Evolutionary conservation across 1,284 basidiomycete species (phyloP).

Genomic region (Cerrena zonata): DNA sequence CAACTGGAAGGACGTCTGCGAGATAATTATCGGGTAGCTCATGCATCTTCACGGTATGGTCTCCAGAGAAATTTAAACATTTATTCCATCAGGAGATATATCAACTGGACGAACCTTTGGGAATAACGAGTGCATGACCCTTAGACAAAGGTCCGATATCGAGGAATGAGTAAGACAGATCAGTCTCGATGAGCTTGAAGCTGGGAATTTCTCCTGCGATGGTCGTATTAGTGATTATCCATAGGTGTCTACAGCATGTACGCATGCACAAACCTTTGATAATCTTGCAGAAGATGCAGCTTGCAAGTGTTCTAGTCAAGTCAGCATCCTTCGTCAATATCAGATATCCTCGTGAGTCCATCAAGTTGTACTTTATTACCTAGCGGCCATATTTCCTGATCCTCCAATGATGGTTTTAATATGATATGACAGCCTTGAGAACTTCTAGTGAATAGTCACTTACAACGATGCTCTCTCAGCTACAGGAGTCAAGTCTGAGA

Average conservation of each 20-base stretch:
- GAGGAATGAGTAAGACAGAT: slow-evolving; percentile 74
- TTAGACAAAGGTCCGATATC: slow-evolving; percentile 85
- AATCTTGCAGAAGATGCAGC: slow-evolving; percentile 88
- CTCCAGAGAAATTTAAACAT: slow-evolving; percentile 34
- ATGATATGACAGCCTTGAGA: too few species aligned
- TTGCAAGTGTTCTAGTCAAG: slow-evolving; percentile 31
- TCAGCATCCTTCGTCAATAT: too few species aligned
- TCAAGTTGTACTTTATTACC: neutral
- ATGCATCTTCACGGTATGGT: slow-evolving; percentile 71
- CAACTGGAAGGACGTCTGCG: slow-evolving; percentile 66
- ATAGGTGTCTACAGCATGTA: neutral
- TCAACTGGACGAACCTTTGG: slow-evolving; percentile 61
- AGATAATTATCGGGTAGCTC: slow-evolving; percentile 79
- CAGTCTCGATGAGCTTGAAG: slow-evolving; percentile 80
- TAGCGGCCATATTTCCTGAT: neutral
- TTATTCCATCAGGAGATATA: neutral
- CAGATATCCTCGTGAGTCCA: too few species aligned
- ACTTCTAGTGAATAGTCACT: too few species aligned
- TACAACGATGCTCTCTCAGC: too few species aligned
- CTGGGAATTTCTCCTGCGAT: slow-evolving; percentile 66
- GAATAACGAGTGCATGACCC: slow-evolving; percentile 84
- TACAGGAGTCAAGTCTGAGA: too few species aligned
- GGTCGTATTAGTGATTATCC: neutral
- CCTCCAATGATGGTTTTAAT: too few species aligned
- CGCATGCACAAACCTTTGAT: slow-evolving; percentile 60